A percentile compares a stretch with the other conserved stretches of the same genome.
Evolutionary conservation across 129 eudicot species (phyloP).

Genomic region (Tagetes patula): DNA sequence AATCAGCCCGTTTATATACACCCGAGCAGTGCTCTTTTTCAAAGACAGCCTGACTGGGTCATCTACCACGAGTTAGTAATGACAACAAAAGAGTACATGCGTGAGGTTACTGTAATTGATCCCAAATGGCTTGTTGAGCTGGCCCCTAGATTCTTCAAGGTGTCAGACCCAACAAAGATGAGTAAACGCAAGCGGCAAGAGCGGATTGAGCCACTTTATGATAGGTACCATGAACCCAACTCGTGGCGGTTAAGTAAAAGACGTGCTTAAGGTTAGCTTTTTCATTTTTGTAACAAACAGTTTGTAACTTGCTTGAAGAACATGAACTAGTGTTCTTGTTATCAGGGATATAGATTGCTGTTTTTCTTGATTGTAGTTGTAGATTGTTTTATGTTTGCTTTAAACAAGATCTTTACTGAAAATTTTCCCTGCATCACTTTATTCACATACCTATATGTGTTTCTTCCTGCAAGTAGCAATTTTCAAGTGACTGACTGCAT

Average conservation of each 20-base stretch:
- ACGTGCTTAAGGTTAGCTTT: slow-evolving; percentile 45
- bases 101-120: slow-evolving; percentile 80
- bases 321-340: not conserved
- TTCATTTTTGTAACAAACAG: slow-evolving; percentile 5
- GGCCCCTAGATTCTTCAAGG: slow-evolving; percentile 85
- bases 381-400: not conserved
- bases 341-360: not conserved
- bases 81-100: slow-evolving; percentile 89
- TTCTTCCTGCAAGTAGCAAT: not conserved
- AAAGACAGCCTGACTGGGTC: slow-evolving; percentile 91
- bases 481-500: no score
- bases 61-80: slow-evolving; percentile 83
- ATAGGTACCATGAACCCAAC: slow-evolving; percentile 79
- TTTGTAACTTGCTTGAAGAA: not conserved
- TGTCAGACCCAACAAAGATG: slow-evolving; percentile 79
- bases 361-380: not conserved
- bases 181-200: slow-evolving; percentile 89
- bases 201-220: slow-evolving; percentile 79
- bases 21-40: slow-evolving; percentile 83
- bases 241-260: slow-evolving; percentile 92
- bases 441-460: not conserved
- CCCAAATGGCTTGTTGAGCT: slow-evolving; percentile 85
- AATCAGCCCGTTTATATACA: slow-evolving; percentile 81
- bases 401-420: not conserved
- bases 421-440: not conserved